Base-by-base conservation (phyloP, 192 early-diverging fungal species). In the Rhizophlyctis rosea region DNA sequence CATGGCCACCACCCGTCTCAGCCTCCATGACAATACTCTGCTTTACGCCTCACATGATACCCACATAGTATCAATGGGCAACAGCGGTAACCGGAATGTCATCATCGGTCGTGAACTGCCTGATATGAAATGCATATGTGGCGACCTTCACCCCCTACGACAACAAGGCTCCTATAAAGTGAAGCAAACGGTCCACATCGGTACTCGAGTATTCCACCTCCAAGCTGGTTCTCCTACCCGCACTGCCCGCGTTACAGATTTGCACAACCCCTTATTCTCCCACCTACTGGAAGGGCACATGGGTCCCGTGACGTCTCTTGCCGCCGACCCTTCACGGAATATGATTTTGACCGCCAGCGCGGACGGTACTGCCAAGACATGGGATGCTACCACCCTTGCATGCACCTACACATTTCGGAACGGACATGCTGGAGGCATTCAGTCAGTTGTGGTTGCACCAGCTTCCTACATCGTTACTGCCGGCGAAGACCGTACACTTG, bases 151-250 rank as follows among this genome's bases (percentile, higher is more conserved):
- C 18, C 39, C 39, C 9, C 18, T 44, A 18, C 39, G 39, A 7
- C 39, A 44, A 44, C 39, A 44, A 44, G 39, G 39, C 9, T 44
- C 39, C 18, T 44, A 44, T 18, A 7, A 44, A 44, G 18, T 7
- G 9, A 44, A 7, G 18, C 7, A 44, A 44, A 44, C 18, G 39
- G 39, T 44, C 9, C 39, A 44, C 39, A 44, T 44, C 39, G 18
- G 39, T 18, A 44, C 39, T 13, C 39, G 39, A 44, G 39, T 44
- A 44, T 44, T 44, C 39, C 39, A 44, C 39, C 39, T 44, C 39
- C 9, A 44, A 7, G n/a, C n/a, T n/a, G n/a, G n/a, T n/a, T n/a
- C n/a, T n/a, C n/a, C n/a, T n/a, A 44, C 39, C 7, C 39, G 39
- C 18, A 13, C 39, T 18, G 39, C 18, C 7, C 7, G 18, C 7